Conservation (phyloP, 202 grass and related monocot species). For the Sporobolus alterniflorus region DNA sequence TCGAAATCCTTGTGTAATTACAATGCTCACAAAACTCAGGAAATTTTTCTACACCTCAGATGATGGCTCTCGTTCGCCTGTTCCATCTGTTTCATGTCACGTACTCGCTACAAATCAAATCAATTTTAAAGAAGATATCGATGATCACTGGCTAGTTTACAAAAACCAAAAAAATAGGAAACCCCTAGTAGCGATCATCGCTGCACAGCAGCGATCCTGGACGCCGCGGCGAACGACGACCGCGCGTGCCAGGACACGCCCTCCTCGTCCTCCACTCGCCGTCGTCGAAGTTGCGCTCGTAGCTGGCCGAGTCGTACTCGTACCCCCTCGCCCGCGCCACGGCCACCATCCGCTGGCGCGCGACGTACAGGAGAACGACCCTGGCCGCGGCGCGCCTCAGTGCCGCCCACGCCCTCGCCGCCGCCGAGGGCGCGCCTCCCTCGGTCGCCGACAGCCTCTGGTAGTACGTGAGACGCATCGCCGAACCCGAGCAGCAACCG, state of each 20-base stretch:
- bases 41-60: no score
- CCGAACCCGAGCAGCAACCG: not conserved
- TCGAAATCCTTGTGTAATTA: no score
- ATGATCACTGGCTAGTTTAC: not conserved
- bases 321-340: conserved; percentile 4
- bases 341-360: conserved; percentile 27
- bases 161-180: not conserved
- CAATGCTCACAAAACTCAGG: no score
- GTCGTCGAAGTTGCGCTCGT: conserved; percentile 67
- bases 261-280: conserved; percentile 65
- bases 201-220: conserved; percentile 15
- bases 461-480: conserved; percentile 48
- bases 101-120: not conserved
- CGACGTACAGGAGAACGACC: conserved; percentile 35
- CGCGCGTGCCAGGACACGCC: conserved; percentile 47
- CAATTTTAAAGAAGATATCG: not conserved
- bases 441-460: conserved; percentile 24
- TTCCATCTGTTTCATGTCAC: not conserved
- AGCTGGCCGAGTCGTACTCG: conserved; percentile 56
- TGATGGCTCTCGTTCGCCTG: no score
- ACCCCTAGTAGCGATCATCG: not conserved
- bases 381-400: conserved; percentile 35
- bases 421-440: not conserved
- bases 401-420: conserved; percentile 16
- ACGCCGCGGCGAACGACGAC: not conserved